phyloP scores from a whole-genome alignment of 1,284 basidiomycete species.

The Cryptococcus sp. region DNA sequence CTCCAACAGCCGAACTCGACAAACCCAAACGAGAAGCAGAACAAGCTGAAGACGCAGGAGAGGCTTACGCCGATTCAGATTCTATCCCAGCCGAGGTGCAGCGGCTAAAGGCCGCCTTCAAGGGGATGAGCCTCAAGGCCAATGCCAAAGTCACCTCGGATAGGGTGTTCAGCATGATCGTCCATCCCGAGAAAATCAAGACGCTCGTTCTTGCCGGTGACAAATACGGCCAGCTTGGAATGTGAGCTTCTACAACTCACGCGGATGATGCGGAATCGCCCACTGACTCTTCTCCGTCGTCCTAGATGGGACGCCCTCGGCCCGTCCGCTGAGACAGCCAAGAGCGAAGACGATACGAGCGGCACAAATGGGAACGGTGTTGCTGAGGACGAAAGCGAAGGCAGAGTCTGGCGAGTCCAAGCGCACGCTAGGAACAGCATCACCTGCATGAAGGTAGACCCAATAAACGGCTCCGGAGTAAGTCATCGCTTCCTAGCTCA shows the following conservation, averaged over 20 bases:
- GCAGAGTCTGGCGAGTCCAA: constrained; percentile 52
- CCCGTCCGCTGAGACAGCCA: constrained; percentile 22
- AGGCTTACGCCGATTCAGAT: constrained; percentile 29
- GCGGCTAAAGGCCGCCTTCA: constrained; percentile 39
- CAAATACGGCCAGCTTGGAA: constrained; percentile 54
- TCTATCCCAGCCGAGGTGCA: constrained; percentile 26
- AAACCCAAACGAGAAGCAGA: too few relatives aligned
- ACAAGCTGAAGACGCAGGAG: constrained; percentile 1
- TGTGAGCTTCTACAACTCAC: constrained; percentile 40
- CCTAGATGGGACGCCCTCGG: constrained; percentile 49
- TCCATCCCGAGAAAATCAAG: constrained; percentile 54
- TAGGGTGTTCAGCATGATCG: constrained; percentile 54
- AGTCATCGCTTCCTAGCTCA: constrained; percentile 18
- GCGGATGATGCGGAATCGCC: too few relatives aligned
- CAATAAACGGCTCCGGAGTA: constrained; percentile 46
- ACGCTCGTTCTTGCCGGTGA: constrained; percentile 56
- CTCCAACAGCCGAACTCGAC: background rate
- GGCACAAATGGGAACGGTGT: constrained; percentile 18
- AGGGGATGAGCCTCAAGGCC: constrained; percentile 41
- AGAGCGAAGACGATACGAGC: constrained; percentile 37
- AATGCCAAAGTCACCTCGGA: constrained; percentile 53
- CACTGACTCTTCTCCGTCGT: background rate
- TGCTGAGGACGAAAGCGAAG: constrained; percentile 35
- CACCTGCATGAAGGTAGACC: constrained; percentile 53
- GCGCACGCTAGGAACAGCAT: constrained; percentile 52